Evolutionary conservation across 2,329 filamentous ascomycete genomes (phyloP).

Genomic region (Fusarium siculi): DNA sequence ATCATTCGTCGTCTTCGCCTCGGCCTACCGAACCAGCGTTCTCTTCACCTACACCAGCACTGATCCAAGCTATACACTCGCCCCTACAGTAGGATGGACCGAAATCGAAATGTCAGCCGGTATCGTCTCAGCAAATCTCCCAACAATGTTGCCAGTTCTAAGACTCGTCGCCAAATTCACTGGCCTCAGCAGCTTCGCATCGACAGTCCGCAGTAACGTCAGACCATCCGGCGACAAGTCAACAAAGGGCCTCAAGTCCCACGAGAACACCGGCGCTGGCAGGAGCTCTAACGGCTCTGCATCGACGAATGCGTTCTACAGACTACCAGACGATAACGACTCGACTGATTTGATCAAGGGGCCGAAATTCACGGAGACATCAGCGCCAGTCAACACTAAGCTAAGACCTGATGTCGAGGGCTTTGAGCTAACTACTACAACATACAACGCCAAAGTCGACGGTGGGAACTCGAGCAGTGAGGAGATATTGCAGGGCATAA

Average conservation of each 20-base stretch:
- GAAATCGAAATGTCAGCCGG: slow-evolving; percentile 61
- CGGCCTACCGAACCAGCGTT: slow-evolving; percentile 58
- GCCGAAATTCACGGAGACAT: not conserved
- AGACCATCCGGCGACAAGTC: slow-evolving; percentile 34
- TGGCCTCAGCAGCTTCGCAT: slow-evolving; percentile 41
- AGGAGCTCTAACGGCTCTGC: slow-evolving; percentile 21
- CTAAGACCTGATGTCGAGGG: slow-evolving; percentile 49
- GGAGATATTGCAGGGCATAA: slow-evolving; percentile 53
- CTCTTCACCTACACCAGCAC: slow-evolving; percentile 55
- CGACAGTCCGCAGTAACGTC: slow-evolving; percentile 24
- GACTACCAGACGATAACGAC: slow-evolving; percentile 47
- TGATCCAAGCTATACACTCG: slow-evolving; percentile 60
- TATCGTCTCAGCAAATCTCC: slow-evolving; percentile 64
- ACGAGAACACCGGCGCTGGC: not conserved
- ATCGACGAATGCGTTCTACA: slow-evolving; percentile 44
- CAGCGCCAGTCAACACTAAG: not conserved
- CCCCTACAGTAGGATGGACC: slow-evolving; percentile 59
- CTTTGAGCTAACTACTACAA: slow-evolving; percentile 47
- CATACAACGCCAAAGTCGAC: slow-evolving; percentile 43
- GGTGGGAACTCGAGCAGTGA: slow-evolving; percentile 47
- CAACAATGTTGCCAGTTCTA: slow-evolving; percentile 61
- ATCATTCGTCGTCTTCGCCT: slow-evolving; percentile 61
- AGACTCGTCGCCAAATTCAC: slow-evolving; percentile 54
- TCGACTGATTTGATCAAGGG: slow-evolving; percentile 41
- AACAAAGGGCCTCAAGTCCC: slow-evolving; percentile 27